A percentile compares a stretch with the other conserved stretches of the same genome.
Conservation (phyloP, 2,329 filamentous ascomycete species). For the Cladosporium sp. region DNA sequence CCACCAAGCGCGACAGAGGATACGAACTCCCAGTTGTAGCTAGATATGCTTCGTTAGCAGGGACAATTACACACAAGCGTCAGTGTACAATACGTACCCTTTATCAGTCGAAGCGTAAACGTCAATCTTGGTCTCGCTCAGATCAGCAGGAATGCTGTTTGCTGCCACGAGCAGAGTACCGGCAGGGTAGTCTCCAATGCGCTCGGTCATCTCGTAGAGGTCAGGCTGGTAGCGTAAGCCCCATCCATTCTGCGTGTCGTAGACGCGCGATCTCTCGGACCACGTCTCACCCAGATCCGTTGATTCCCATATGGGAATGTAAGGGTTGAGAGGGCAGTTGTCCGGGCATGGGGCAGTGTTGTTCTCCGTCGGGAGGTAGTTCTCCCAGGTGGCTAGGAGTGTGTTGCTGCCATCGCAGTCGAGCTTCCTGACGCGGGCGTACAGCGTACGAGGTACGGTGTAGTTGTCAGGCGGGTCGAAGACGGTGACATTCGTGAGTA, state of each 20-base stretch:
- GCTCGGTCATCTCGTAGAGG: constrained; percentile 59
- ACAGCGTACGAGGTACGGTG: constrained; percentile 41
- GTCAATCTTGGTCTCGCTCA: constrained; percentile 63
- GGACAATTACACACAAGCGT: neutral
- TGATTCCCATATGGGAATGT: constrained; percentile 46
- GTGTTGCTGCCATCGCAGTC: constrained; percentile 28
- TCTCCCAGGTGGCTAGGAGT: constrained; percentile 53
- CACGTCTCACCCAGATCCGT: constrained; percentile 51
- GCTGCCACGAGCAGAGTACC: constrained; percentile 63
- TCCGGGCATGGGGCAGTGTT: constrained; percentile 15
- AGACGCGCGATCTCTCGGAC: constrained; percentile 59
- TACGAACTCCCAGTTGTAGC: constrained; percentile 60
- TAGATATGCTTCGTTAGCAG: neutral
- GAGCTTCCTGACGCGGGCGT: constrained; percentile 47
- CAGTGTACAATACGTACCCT: constrained; percentile 36
- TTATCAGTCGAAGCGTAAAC: constrained; percentile 62
- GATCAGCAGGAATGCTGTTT: constrained; percentile 55
- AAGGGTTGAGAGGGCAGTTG: constrained; percentile 25
- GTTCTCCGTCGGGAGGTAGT: constrained; percentile 46
- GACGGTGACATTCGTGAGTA: constrained; percentile 21
- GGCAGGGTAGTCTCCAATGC: constrained; percentile 54
- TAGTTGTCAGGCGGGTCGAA: constrained; percentile 25
- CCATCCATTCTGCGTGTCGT: constrained; percentile 60
- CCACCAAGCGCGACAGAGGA: constrained; percentile 62
- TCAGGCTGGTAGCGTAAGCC: constrained; percentile 67